Evolutionary conservation across 2,329 filamentous ascomycete species (phyloP).

Genomic region (Colletotrichum paranaense): DNA sequence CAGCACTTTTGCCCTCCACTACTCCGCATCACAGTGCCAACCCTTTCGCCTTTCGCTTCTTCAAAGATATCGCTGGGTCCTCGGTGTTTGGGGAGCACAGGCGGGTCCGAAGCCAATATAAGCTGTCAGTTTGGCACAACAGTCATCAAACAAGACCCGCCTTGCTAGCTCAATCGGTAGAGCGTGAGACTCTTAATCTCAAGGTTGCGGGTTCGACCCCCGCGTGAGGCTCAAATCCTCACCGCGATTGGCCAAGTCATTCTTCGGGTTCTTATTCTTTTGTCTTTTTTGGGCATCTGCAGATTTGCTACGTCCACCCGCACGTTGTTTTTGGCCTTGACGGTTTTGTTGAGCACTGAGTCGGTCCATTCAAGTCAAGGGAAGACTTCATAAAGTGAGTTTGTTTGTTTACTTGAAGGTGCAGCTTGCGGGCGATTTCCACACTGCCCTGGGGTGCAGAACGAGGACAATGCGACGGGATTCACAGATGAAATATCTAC

Average conservation of each 20-base stretch:
- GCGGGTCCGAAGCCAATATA: accelerated
- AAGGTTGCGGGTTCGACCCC: slow-evolving; percentile 40
- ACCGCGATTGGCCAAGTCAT: slow-evolving; percentile 12
- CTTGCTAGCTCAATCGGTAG: slow-evolving; percentile 36
- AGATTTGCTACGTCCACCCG: not conserved
- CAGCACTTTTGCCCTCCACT: too few relatives aligned
- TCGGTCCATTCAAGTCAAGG: not conserved
- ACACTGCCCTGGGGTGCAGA: too few relatives aligned
- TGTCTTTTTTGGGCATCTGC: not conserved
- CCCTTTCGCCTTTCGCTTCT: not conserved
- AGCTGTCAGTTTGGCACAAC: accelerated
- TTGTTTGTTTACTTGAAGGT: not conserved
- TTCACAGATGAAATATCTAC: too few relatives aligned
- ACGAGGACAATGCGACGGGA: too few relatives aligned
- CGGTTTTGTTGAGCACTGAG: too few relatives aligned
- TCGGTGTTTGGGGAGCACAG: not conserved
- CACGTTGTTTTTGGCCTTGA: too few relatives aligned
- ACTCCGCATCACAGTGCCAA: too few relatives aligned
- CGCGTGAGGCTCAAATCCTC: slow-evolving; percentile 37
- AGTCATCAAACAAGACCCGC: slow-evolving; percentile 4
- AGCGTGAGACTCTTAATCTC: slow-evolving; percentile 68
- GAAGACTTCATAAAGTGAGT: not conserved
- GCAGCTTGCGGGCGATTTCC: too few relatives aligned
- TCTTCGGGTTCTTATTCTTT: not conserved
- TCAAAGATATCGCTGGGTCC: too few relatives aligned